A percentile compares a stretch with the other conserved stretches of the same genome.
These are phyloP conservation scores for Penicillium sp. DNA, from an alignment of 2,329 filamentous ascomycete genomes.

Conservation along the genomic window DNA sequence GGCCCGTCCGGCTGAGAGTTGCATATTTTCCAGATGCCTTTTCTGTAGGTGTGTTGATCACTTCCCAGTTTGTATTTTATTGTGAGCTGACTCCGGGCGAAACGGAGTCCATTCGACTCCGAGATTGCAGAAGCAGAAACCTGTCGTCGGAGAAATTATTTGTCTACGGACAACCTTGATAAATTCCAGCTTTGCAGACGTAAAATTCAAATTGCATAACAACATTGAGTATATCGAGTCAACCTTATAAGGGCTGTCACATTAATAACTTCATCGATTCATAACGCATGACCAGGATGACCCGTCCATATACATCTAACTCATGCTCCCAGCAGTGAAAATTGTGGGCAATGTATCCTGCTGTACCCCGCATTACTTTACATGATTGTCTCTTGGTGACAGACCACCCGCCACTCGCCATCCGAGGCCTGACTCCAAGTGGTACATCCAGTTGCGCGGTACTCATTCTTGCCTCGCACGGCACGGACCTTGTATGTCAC, in stretches of 20 bases:
- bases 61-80: too few relatives aligned
- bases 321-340: not conserved
- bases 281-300: not conserved
- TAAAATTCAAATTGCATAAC: not conserved
- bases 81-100: too few relatives aligned
- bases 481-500: constrained; percentile 36
- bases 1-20: too few relatives aligned
- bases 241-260: not conserved
- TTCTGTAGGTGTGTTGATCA: too few relatives aligned
- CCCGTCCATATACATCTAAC: not conserved
- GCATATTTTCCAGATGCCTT: too few relatives aligned
- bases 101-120: too few relatives aligned
- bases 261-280: not conserved
- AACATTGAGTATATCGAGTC: not conserved
- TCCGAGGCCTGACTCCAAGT: constrained; percentile 40
- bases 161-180: too few relatives aligned
- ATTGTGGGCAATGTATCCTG: not conserved
- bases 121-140: too few relatives aligned
- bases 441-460: constrained; percentile 30
- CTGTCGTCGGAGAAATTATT: too few relatives aligned
- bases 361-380: constrained; percentile 3
- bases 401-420: constrained; percentile 37
- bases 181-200: not conserved
- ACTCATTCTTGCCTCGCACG: constrained; percentile 24
- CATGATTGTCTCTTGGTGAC: constrained; percentile 35